Evolutionary conservation across 78 protist genomes (phyloP).

Genomic region (Dictyostelium capitatum): DNA sequence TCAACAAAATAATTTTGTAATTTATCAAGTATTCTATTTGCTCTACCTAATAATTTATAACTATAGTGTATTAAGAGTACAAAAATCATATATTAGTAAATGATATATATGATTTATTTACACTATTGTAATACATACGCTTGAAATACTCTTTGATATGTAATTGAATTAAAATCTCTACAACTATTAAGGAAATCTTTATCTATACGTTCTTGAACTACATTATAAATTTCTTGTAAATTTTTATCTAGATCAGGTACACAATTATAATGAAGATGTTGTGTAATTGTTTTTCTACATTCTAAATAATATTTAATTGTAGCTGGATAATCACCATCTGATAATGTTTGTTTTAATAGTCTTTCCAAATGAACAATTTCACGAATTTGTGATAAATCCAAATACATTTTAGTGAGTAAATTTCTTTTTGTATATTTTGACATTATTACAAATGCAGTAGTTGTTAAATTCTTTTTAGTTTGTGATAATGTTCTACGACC

Average conservation of each 20-base stretch:
- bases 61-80: no score
- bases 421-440: slow-evolving; percentile 56
- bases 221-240: slow-evolving; percentile 63
- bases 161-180: slow-evolving; percentile 46
- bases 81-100: background rate
- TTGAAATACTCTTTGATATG: slow-evolving; percentile 57
- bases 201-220: slow-evolving; percentile 71
- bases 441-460: slow-evolving; percentile 56
- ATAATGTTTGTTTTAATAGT: slow-evolving; percentile 59
- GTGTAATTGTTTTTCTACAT: slow-evolving; percentile 50
- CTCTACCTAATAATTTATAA: slow-evolving; percentile 49
- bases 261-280: slow-evolving; percentile 56
- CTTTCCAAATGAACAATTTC: slow-evolving; percentile 53
- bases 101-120: no score
- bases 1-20: slow-evolving; percentile 68
- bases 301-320: slow-evolving; percentile 58
- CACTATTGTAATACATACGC: slow-evolving; percentile 48
- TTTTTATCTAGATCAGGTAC: slow-evolving; percentile 53
- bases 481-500: slow-evolving; percentile 60
- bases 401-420: slow-evolving; percentile 24
- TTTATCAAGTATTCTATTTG: slow-evolving; percentile 36
- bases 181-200: slow-evolving; percentile 69
- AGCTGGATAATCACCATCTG: slow-evolving; percentile 80
- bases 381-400: slow-evolving; percentile 56
- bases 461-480: slow-evolving; percentile 61